phyloP scores from a whole-genome alignment of 176 grass and related monocot genomes.

The Juncus inflexus region DNA sequence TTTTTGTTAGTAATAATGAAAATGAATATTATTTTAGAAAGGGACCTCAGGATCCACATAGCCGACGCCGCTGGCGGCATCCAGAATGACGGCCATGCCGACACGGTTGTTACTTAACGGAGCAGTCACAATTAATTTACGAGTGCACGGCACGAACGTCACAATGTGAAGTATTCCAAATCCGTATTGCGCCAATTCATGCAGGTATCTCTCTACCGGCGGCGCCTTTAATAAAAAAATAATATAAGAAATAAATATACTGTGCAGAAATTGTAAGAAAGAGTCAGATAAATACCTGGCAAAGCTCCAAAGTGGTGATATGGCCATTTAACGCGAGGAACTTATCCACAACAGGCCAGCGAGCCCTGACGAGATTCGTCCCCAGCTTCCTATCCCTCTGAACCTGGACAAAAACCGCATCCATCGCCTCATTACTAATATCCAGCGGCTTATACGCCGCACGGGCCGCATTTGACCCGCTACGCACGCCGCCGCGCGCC shows the following conservation, averaged over 20 bases:
- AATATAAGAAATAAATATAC: not conserved
- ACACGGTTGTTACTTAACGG: slow-evolving; percentile 80
- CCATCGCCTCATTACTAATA: slow-evolving; percentile 86
- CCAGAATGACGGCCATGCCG: slow-evolving; percentile 77
- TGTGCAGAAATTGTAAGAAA: not conserved
- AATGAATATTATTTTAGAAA: slow-evolving; percentile 26
- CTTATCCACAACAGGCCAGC: slow-evolving; percentile 75
- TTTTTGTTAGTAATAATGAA: no score
- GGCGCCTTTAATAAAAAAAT: slow-evolving; percentile 49
- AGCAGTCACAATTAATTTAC: slow-evolving; percentile 82
- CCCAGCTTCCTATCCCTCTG: slow-evolving; percentile 94
- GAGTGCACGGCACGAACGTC: slow-evolving; percentile 70
- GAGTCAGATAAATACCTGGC: slow-evolving; percentile 49
- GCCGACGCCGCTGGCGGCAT: slow-evolving; percentile 66
- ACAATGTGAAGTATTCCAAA: slow-evolving; percentile 95
- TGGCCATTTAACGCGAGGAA: slow-evolving; percentile 88
- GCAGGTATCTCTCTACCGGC: slow-evolving; percentile 76
- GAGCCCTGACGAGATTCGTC: slow-evolving; percentile 69
- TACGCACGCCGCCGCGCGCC: slow-evolving; percentile 63
- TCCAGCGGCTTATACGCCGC: slow-evolving; percentile 84
- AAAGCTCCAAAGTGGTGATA: slow-evolving; percentile 84
- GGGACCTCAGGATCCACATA: slow-evolving; percentile 98
- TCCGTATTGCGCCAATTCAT: slow-evolving; percentile 86
- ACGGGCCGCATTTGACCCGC: slow-evolving; percentile 63
- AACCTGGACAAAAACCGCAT: slow-evolving; percentile 84